Conservation (phyloP, 2,329 filamentous ascomycete genomes). For the Aspergillus cejpii region DNA sequence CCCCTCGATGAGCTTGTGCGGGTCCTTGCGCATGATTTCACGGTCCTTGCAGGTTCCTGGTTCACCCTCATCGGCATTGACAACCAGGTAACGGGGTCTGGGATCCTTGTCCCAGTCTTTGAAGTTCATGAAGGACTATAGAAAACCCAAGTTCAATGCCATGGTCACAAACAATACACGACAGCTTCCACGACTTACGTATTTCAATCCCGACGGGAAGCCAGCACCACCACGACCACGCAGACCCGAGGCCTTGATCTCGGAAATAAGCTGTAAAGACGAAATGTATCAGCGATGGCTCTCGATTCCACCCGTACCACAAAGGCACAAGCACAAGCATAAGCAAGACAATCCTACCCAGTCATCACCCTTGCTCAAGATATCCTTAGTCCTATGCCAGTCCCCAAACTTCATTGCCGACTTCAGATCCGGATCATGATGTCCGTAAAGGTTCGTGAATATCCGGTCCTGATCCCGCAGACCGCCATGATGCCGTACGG, state of each 20-base stretch:
- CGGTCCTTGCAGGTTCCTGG: slow-evolving; percentile 99
- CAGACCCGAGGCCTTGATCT: slow-evolving; percentile 93
- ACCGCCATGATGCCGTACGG: slow-evolving; percentile 68
- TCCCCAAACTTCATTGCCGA: slow-evolving; percentile 96
- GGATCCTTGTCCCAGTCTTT: slow-evolving; percentile 98
- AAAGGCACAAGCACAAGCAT: neutral
- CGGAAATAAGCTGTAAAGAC: slow-evolving; percentile 69
- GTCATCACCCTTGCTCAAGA: slow-evolving; percentile 91
- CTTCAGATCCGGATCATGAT: slow-evolving; percentile 84
- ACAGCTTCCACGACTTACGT: slow-evolving; percentile 59
- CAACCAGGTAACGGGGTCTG: slow-evolving; percentile 91
- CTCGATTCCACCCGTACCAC: slow-evolving; percentile 1
- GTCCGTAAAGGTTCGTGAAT: slow-evolving; percentile 96
- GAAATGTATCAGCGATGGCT: slow-evolving; percentile 19
- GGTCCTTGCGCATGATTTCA: slow-evolving; percentile 99
- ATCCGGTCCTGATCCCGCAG: slow-evolving; percentile 96
- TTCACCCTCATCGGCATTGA: slow-evolving; percentile 98
- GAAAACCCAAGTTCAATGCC: neutral
- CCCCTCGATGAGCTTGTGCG: slow-evolving; percentile 96
- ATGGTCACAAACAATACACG: neutral
- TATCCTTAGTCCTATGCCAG: slow-evolving; percentile 99
- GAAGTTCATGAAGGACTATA: slow-evolving; percentile 99
- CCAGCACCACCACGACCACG: slow-evolving; percentile 94
- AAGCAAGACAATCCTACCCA: slow-evolving; percentile 52
- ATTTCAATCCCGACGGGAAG: slow-evolving; percentile 98